A percentile compares a stretch with the other conserved stretches of the same genome.
Conservation (phyloP, 805 yeast species). For the Candida berthetii region DNA sequence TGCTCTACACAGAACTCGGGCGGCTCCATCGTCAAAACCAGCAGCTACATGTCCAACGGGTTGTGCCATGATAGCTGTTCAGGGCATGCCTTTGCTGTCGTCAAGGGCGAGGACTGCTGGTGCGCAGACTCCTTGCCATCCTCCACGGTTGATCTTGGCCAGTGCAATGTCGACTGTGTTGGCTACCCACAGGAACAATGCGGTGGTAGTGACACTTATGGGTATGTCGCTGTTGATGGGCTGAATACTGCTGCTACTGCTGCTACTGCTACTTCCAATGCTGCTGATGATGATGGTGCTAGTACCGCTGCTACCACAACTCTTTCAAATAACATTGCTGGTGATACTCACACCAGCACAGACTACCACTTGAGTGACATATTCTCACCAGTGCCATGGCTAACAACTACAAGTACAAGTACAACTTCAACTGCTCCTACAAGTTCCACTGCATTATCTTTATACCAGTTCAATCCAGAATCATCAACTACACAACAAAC, state of each 20-base stretch:
- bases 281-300: conserved; percentile 38
- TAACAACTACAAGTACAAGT: conserved; percentile 3
- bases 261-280: too few species aligned
- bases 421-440: conserved; percentile 11
- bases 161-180: conserved; percentile 32
- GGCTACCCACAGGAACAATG: conserved; percentile 33
- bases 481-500: neutral
- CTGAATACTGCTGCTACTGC: conserved; percentile 3
- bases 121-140: conserved; percentile 35
- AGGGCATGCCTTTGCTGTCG: conserved; percentile 29
- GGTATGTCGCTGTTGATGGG: conserved; percentile 24
- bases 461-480: too few species aligned
- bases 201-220: conserved; percentile 32
- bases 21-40: conserved; percentile 5
- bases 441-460: neutral
- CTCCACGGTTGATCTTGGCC: conserved; percentile 16
- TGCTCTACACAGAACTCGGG: conserved; percentile 11
- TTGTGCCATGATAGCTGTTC: conserved; percentile 32
- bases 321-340: too few species aligned
- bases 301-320: conserved; percentile 71
- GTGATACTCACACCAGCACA: conserved; percentile 44
- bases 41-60: conserved; percentile 33
- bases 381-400: too few species aligned
- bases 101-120: conserved; percentile 33
- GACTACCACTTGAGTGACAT: too few species aligned